Conservation (phyloP, 2,329 filamentous ascomycete species). For the Aspergillus sp. region DNA sequence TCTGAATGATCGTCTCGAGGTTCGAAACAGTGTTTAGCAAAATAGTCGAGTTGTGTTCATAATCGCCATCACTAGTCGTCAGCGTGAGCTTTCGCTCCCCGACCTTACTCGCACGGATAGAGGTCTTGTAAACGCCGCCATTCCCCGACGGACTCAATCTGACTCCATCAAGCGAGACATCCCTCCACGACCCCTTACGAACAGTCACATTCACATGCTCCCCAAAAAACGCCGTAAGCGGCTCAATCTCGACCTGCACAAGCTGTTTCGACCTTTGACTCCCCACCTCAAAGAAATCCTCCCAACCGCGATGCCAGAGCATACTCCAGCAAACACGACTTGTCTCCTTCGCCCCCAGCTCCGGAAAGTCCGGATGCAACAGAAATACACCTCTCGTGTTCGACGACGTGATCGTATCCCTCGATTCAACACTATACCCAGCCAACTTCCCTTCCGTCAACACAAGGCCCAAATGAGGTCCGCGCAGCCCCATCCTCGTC, state of each 20-base stretch:
- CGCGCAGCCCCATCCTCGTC: not conserved
- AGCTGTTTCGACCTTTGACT: no score
- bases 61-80: not conserved
- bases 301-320: not conserved
- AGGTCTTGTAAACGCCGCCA: not conserved
- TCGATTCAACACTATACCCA: not conserved
- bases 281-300: not conserved
- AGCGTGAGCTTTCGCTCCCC: not conserved
- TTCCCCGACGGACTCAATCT: no score
- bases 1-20: not conserved
- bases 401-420: not conserved
- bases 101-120: not conserved
- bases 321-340: not conserved
- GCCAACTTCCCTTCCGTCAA: not conserved
- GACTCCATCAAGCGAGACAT: not conserved
- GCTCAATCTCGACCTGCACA: not conserved
- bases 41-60: not conserved
- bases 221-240: not conserved
- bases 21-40: not conserved
- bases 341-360: no score
- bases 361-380: no score
- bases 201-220: no score
- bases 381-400: no score
- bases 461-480: not conserved
- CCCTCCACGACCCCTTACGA: not conserved